Conservation (phyloP, 495 filamentous ascomycete species). For the Penicillium soppii region DNA sequence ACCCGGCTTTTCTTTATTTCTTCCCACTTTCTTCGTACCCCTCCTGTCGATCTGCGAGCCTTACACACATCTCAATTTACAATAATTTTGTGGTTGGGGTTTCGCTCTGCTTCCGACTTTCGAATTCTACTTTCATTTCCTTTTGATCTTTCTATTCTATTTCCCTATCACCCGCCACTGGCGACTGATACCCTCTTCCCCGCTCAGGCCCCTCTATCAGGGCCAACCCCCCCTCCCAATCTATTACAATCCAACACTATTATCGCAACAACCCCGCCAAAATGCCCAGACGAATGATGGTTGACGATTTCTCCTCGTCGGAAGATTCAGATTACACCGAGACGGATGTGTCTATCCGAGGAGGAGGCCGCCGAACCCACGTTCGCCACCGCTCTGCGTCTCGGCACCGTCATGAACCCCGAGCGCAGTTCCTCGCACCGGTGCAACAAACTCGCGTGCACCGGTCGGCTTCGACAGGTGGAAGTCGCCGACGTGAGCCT, state of each 20-base stretch:
- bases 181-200: slow-evolving; percentile 1
- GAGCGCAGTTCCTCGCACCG: slow-evolving; percentile 21
- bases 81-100: too few relatives aligned
- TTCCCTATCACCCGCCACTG: background rate
- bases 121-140: background rate
- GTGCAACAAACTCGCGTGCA: slow-evolving; percentile 26
- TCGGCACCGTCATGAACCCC: slow-evolving; percentile 30
- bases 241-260: background rate
- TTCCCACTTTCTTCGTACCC: slow-evolving; percentile 1
- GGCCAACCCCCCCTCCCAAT: background rate
- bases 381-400: slow-evolving; percentile 38
- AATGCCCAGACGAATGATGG: slow-evolving; percentile 18
- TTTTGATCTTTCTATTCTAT: background rate
- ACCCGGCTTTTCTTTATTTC: background rate
- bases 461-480: slow-evolving; percentile 44
- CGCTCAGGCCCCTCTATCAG: slow-evolving; percentile 10
- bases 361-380: slow-evolving; percentile 20
- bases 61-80: slow-evolving; percentile 1
- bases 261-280: slow-evolving; percentile 8
- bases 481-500: slow-evolving; percentile 30
- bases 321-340: slow-evolving; percentile 41
- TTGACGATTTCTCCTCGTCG: slow-evolving; percentile 21
- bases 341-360: slow-evolving; percentile 38
- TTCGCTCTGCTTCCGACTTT: background rate
- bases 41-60: slow-evolving; percentile 4